A percentile compares a stretch with the other conserved stretches of the same genome.
These are phyloP conservation scores for Quercus rubra DNA, from an alignment of 306 rosid species.

Conservation along the genomic window DNA sequence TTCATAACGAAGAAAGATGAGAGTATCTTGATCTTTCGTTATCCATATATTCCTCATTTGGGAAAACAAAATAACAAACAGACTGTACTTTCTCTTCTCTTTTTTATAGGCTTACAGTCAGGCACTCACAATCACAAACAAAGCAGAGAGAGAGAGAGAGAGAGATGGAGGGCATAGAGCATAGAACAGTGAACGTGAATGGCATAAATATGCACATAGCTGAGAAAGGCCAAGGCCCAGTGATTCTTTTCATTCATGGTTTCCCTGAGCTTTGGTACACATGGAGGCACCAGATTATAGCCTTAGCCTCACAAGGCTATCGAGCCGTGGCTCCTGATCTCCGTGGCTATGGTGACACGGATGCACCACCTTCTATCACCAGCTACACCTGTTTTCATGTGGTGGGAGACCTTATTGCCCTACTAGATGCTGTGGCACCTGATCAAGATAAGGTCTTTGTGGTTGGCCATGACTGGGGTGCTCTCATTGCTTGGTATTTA, in stretches of 20 bases:
- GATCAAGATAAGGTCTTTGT: slow-evolving; percentile 64
- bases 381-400: slow-evolving; percentile 56
- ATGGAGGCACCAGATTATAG: slow-evolving; percentile 78
- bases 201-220: slow-evolving; percentile 83
- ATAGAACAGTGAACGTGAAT: slow-evolving; percentile 45
- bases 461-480: slow-evolving; percentile 95
- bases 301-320: slow-evolving; percentile 64
- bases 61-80: too few species aligned
- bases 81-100: too few species aligned
- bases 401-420: slow-evolving; percentile 63
- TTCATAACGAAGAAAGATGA: too few species aligned
- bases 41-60: too few species aligned
- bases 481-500: slow-evolving; percentile 55
- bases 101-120: too few species aligned
- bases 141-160: not conserved
- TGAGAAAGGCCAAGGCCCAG: slow-evolving; percentile 65
- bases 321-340: slow-evolving; percentile 72
- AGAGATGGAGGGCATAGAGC: slow-evolving; percentile 48
- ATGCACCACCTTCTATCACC: slow-evolving; percentile 23
- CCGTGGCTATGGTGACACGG: slow-evolving; percentile 76
- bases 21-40: too few species aligned
- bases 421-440: slow-evolving; percentile 42
- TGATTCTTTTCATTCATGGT: slow-evolving; percentile 79
- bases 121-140: too few species aligned
- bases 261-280: slow-evolving; percentile 81